These are phyloP conservation scores for Ascochyta rabiei DNA, from an alignment of 2,329 filamentous ascomycete genomes.

Conservation along the genomic window DNA sequence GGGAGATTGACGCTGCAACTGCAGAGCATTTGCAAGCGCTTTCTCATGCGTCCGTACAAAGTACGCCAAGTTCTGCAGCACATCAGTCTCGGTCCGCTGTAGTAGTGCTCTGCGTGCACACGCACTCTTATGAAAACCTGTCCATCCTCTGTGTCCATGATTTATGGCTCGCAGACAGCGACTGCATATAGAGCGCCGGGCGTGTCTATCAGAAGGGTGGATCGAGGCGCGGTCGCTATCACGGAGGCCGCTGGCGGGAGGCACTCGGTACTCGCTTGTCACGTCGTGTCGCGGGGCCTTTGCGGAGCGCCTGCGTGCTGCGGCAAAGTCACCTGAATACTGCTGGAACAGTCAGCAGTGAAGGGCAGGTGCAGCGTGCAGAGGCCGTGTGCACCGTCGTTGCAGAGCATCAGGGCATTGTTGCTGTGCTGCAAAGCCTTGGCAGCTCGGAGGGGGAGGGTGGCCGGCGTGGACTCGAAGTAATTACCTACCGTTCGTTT, in stretches of 20 bases:
- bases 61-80: constrained; percentile 81
- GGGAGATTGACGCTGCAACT: constrained; percentile 75
- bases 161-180: constrained; percentile 34
- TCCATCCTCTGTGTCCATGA: constrained; percentile 88
- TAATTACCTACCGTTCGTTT: constrained; percentile 11
- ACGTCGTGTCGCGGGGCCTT: constrained; percentile 23
- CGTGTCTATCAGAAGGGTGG: constrained; percentile 8
- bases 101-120: background rate
- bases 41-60: constrained; percentile 98
- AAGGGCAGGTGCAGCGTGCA: constrained; percentile 7
- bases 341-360: constrained; percentile 33
- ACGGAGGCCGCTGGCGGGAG: constrained; percentile 17
- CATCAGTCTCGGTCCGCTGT: constrained; percentile 36
- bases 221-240: constrained; percentile 17
- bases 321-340: constrained; percentile 27
- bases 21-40: constrained; percentile 92
- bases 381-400: constrained; percentile 9
- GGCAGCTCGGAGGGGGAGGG: constrained; percentile 18
- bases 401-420: constrained; percentile 10
- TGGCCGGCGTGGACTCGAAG: constrained; percentile 2
- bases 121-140: constrained; percentile 85
- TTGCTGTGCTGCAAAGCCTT: constrained; percentile 23
- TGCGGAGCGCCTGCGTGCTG: constrained; percentile 28
- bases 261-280: constrained; percentile 22
- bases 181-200: constrained; percentile 42